These are phyloP conservation scores for Ramularia endophylla DNA, from an alignment of 2,329 filamentous ascomycete genomes.

Conservation along the genomic window DNA sequence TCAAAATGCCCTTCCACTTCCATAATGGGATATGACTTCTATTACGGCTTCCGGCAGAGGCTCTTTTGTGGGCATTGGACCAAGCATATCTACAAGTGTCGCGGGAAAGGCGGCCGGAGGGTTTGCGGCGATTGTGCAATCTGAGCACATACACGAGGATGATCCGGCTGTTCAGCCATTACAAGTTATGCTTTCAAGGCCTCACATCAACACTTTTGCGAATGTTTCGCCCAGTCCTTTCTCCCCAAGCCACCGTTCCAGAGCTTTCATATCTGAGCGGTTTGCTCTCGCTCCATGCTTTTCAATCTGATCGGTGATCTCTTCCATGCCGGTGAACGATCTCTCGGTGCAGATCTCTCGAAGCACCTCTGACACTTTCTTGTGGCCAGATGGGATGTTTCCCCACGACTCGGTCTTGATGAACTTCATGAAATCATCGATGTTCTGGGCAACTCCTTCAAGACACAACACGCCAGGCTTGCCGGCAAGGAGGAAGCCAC, in stretches of 20 bases:
- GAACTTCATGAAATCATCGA: constrained; percentile 57
- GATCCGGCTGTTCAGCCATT: too few species aligned
- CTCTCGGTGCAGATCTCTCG: constrained; percentile 37
- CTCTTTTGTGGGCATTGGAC: constrained; percentile 1
- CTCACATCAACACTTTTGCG: constrained; percentile 35
- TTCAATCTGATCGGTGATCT: constrained; percentile 50
- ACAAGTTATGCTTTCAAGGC: too few species aligned
- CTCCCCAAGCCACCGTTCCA: constrained; percentile 46
- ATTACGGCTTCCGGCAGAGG: constrained; percentile 1
- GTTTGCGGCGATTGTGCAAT: background rate
- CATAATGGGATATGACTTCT: constrained; percentile 1
- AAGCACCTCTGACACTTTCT: constrained; percentile 55
- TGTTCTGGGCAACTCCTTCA: constrained; percentile 42
- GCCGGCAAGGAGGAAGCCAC: constrained; percentile 55
- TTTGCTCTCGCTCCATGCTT: constrained; percentile 46
- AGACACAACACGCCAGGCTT: constrained; percentile 53
- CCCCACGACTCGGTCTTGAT: constrained; percentile 60
- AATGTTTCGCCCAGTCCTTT: constrained; percentile 42
- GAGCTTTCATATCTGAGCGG: constrained; percentile 48
- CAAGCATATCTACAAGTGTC: constrained; percentile 1
- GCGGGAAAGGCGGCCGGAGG: background rate
- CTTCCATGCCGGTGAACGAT: constrained; percentile 51
- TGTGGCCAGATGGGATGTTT: constrained; percentile 56
- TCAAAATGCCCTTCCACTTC: background rate
- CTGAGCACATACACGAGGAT: too few species aligned